Evolutionary conservation across 1,284 basidiomycete species (phyloP).

Genomic region (Microbotryomycetes sp.): DNA sequence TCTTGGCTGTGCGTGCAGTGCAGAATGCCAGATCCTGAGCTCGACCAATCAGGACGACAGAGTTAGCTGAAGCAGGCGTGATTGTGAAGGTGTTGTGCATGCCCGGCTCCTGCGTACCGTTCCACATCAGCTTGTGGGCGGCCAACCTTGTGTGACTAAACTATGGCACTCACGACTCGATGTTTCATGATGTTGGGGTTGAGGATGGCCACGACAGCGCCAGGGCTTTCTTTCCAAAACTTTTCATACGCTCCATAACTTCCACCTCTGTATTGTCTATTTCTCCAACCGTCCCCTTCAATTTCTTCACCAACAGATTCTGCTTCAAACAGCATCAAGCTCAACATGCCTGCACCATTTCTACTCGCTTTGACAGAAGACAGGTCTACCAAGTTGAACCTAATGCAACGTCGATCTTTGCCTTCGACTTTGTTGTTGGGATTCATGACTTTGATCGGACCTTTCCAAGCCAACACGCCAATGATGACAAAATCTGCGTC

Average conservation of each 20-base stretch:
- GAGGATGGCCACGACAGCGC: constrained; percentile 79
- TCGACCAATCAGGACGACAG: constrained; percentile 78
- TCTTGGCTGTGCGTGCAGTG: constrained; percentile 65
- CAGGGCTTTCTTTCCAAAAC: constrained; percentile 74
- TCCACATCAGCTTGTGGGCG: too few relatives aligned
- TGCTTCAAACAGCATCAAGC: constrained; percentile 79
- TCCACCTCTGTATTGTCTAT: constrained; percentile 71
- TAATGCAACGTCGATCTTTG: constrained; percentile 55
- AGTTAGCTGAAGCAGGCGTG: constrained; percentile 71
- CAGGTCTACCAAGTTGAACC: constrained; percentile 77
- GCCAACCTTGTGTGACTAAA: neutral
- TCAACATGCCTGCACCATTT: constrained; percentile 74
- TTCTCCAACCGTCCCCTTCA: constrained; percentile 28
- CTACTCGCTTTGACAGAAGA: constrained; percentile 49
- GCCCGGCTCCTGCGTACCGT: neutral
- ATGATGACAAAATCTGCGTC: constrained; percentile 86
- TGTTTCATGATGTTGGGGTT: constrained; percentile 67
- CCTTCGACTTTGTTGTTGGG: constrained; percentile 19
- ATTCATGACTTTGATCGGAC: constrained; percentile 56
- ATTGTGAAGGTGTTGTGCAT: constrained; percentile 67
- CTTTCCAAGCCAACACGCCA: constrained; percentile 78
- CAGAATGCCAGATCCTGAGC: constrained; percentile 80
- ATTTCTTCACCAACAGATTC: constrained; percentile 48
- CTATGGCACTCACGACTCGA: constrained; percentile 1
- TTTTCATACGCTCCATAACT: constrained; percentile 86